Conservation (phyloP, 148 eudicot species). For the Nepenthes gracilis region DNA sequence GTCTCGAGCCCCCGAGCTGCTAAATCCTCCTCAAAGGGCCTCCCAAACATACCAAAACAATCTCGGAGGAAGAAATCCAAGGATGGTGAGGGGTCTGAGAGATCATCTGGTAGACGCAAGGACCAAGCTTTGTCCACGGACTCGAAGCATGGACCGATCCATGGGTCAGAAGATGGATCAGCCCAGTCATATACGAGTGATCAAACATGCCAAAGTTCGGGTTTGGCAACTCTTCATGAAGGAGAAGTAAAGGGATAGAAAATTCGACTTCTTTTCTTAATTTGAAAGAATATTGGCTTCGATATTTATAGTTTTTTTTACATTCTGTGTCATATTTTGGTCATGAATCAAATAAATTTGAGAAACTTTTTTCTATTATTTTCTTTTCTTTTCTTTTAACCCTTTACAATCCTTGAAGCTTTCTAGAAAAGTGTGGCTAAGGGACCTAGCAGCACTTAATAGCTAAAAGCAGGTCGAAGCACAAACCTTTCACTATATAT, state of each 20-base stretch:
- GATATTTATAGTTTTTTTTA: too few relatives aligned
- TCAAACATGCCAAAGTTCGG: conserved; percentile 1
- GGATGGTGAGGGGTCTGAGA: conserved; percentile 20
- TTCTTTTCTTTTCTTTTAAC: too few relatives aligned
- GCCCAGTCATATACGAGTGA: conserved; percentile 4
- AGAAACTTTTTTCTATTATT: too few relatives aligned
- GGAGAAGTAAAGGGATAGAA: conserved; percentile 17
- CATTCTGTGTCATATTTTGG: too few relatives aligned
- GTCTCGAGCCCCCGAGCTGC: neutral
- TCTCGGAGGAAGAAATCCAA: conserved; percentile 56
- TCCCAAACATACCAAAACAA: conserved; percentile 53
- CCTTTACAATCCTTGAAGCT: too few relatives aligned
- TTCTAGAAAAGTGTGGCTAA: too few relatives aligned
- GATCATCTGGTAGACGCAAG: conserved; percentile 9
- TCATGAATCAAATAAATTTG: too few relatives aligned
- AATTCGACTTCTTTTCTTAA: neutral
- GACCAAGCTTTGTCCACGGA: neutral
- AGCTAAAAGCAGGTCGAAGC: too few relatives aligned
- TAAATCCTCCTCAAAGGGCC: conserved; percentile 6
- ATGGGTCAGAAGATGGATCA: conserved; percentile 27
- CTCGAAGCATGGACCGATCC: conserved; percentile 8
- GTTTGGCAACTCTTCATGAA: conserved; percentile 13
- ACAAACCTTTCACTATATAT: too few relatives aligned
- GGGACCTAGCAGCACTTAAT: too few relatives aligned
- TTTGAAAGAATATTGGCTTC: too few relatives aligned